Evolutionary conservation across 2,329 filamentous ascomycete genomes (phyloP), one percentile per base, ranked within the genome.

Genomic region (Fusarium subtropicale): DNA sequence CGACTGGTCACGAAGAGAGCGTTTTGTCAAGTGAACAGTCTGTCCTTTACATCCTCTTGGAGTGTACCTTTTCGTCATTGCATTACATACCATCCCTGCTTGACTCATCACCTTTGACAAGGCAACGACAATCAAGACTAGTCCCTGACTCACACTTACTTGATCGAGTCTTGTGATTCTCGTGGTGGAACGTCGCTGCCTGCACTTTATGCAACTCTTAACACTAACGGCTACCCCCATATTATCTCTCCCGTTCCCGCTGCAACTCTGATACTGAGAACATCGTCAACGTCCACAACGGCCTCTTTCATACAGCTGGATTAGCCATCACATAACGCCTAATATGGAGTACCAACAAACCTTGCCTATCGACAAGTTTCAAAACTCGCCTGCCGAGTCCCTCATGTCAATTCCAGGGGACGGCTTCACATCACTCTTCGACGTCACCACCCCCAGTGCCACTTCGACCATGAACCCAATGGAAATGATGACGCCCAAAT

Each of bases 301-400:
- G 20, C 42, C 44, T 60, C 24, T 60, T 20, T 36, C 41, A 56
- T 42, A 28, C 46, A 18, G 7, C 13, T 59, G 56, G 72, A 60
- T 57, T 45, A 60, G 56, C 28, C 28, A 50, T 54, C 56, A 62
- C 60, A 62, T 56, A 46, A 41, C 66, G 68, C 66, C 66, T 28
- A 28, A 24, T n/a, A 84, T 85, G 83, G 77, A 79, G 58, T 77
- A 77, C 50, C 77, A 80, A 76, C 77, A 80, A 79, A 50, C 72
- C 16, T 80, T 83, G 60, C 81, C 84, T 38, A 75, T 79, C 62
- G 75, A 84, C 76, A 87, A 87, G 77, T 81, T 86, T 69, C 85
- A 88, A 77, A 74, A 80, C 61, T 87, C 85, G 41, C 85, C 85
- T 4, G 78, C 83, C 75, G 86, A 88, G 76, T 87, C 85, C 7